phyloP scores from a whole-genome alignment of 345 rosid genomes.

The Eucalyptus decipiens region DNA sequence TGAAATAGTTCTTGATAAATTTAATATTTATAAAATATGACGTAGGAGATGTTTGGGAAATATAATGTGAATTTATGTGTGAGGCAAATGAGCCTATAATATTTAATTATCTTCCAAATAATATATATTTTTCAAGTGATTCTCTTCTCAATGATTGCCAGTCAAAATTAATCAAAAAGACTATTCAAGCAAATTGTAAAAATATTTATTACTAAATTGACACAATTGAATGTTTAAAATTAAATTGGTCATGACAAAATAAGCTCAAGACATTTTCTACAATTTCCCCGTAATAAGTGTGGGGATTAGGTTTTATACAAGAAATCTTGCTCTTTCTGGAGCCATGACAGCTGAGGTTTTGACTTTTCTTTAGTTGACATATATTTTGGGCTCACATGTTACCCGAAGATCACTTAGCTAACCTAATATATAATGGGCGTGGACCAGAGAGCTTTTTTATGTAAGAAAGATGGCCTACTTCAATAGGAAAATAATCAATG shows the following conservation, averaged over 20 bases:
- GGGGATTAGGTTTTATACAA: neutral
- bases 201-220: rapidly evolving
- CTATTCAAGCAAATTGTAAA: neutral
- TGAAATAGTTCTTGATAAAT: neutral
- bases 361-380: neutral
- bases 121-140: neutral
- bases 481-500: neutral
- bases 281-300: neutral
- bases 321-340: neutral
- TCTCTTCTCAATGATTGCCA: rapidly evolving
- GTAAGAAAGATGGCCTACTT: neutral
- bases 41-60: neutral
- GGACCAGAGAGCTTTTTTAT: neutral
- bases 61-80: neutral
- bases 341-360: neutral
- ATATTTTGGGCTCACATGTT: neutral
- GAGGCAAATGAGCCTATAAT: neutral
- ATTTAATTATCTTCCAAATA: neutral
- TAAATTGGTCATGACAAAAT: rapidly evolving
- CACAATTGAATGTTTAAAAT: neutral
- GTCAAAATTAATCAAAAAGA: neutral
- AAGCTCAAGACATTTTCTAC: neutral
- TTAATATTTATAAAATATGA: neutral
- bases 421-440: neutral
- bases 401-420: neutral